Evolutionary conservation across 2,329 filamentous ascomycete species (phyloP), one percentile per base, ranked within the genome.

Genomic region (Penicillium decumbens): DNA sequence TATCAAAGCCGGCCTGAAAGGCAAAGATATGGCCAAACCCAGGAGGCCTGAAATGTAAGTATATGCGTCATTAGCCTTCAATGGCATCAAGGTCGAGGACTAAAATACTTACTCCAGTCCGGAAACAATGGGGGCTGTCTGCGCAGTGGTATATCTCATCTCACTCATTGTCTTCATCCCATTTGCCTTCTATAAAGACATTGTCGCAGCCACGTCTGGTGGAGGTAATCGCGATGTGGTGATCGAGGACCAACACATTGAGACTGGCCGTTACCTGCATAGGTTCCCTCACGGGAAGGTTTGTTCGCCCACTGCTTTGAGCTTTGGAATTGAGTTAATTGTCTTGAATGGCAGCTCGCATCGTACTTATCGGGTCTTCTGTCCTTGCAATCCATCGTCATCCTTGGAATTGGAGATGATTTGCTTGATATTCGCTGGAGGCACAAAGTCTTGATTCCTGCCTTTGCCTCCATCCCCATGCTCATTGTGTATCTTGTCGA

Each of bases 351-450:
- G 41, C 63, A 95, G 88, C 85, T 98, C 54, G 91, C 92, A 32
- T 95, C 91, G 7, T 98, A 95, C 70, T 83, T 96, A 39, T 95
- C 93, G 25, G 93, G 91, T 54, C 87, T 97, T 64, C 85, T 96
- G 59, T 95, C 92, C 6, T 82, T 98, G 32, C 90, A 96, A 72
- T 88, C 85, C 40, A 89, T 95, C 55, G 87, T 90, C 42, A 85
- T 97, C 50, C 85, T 98, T 29, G 93, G 93, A 47, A 85, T 98
- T 52, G 88, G 89, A 58, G 93, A 98, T 72, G 93, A 98, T 72
- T 81, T 96, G 44, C 95, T 98, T 72, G 93, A 98, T 71, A 95
- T 98, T 65, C 84, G 93, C 66, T 98, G 93, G 93, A 87, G 93
- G 46, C 92, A 98, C 79, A 98, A 98, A 76, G 90, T 96, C 73